These are phyloP conservation scores for Yamadazyma triangularis DNA, from an alignment of 1,139 yeast genomes.

Conservation along the genomic window DNA sequence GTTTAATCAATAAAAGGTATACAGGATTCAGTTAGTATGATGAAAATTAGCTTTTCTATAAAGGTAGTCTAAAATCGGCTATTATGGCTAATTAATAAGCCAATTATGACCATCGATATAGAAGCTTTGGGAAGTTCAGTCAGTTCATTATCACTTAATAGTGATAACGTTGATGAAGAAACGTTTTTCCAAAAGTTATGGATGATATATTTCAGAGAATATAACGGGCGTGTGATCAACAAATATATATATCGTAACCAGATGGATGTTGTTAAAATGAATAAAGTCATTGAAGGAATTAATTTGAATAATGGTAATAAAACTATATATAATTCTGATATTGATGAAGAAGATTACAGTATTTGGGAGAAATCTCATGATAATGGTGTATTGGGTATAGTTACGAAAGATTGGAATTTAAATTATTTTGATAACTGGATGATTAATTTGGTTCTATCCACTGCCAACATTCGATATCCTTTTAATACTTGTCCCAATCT, in stretches of 20 bases:
- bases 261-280: constrained; percentile 4
- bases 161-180: constrained; percentile 4
- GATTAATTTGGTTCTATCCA: constrained; percentile 19
- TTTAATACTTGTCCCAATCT: constrained; percentile 1
- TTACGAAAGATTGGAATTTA: constrained; percentile 19
- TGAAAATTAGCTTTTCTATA: too few species aligned
- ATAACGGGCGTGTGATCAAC: constrained; percentile 3
- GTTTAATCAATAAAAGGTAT: too few species aligned
- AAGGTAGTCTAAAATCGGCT: too few species aligned
- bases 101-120: background rate
- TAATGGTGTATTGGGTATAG: constrained; percentile 21
- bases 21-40: too few species aligned
- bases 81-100: too few species aligned
- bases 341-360: constrained; percentile 9
- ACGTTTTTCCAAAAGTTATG: constrained; percentile 33
- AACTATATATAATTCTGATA: constrained; percentile 7
- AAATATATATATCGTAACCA: constrained; percentile 5
- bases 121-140: constrained; percentile 6
- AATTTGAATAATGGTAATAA: background rate
- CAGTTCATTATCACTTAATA: constrained; percentile 7
- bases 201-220: constrained; percentile 26
- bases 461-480: constrained; percentile 9
- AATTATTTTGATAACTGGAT: constrained; percentile 33
- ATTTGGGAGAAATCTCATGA: constrained; percentile 17
- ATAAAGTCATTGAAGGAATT: background rate